Evolutionary conservation across 1,284 basidiomycete genomes (phyloP).

Genomic region (Tilletia indica): DNA sequence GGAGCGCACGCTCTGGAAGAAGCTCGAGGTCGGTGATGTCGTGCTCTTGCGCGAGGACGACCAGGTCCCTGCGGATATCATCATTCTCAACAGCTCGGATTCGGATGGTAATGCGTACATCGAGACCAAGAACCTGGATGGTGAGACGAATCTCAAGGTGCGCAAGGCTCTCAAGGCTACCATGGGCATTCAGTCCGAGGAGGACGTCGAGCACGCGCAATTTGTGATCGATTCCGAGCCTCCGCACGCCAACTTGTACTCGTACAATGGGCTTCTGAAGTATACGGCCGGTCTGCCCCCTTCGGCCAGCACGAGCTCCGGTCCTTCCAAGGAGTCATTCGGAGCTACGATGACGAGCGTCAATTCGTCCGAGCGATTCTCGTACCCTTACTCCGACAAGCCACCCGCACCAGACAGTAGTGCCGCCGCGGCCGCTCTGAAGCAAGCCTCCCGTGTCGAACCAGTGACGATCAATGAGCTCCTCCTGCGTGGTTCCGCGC

Average conservation of each 20-base stretch:
- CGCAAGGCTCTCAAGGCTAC: constrained; percentile 77
- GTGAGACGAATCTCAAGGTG: constrained; percentile 93
- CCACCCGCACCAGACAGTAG: constrained; percentile 32
- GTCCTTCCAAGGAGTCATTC: background rate
- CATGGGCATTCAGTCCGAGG: constrained; percentile 74
- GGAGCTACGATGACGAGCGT: background rate
- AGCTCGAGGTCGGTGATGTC: constrained; percentile 94
- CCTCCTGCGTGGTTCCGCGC: constrained; percentile 81
- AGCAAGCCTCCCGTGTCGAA: constrained; percentile 54
- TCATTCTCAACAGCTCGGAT: constrained; percentile 71
- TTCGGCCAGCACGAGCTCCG: constrained; percentile 26
- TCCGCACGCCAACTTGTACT: constrained; percentile 87
- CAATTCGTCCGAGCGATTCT: constrained; percentile 27
- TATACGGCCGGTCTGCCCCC: constrained; percentile 59
- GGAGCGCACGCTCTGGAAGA: constrained; percentile 98
- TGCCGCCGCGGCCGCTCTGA: constrained; percentile 37
- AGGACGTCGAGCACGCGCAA: constrained; percentile 80
- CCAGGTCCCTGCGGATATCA: constrained; percentile 90
- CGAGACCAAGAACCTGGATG: constrained; percentile 83
- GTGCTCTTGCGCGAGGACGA: constrained; percentile 88
- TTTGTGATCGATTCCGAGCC: constrained; percentile 89
- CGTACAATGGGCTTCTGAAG: constrained; percentile 80
- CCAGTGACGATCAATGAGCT: constrained; percentile 84
- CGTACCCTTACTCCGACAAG: constrained; percentile 19
- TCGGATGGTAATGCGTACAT: constrained; percentile 58